phyloP scores from a whole-genome alignment of 192 early-diverging fungal genomes.

The Backusella tuberculispora region DNA sequence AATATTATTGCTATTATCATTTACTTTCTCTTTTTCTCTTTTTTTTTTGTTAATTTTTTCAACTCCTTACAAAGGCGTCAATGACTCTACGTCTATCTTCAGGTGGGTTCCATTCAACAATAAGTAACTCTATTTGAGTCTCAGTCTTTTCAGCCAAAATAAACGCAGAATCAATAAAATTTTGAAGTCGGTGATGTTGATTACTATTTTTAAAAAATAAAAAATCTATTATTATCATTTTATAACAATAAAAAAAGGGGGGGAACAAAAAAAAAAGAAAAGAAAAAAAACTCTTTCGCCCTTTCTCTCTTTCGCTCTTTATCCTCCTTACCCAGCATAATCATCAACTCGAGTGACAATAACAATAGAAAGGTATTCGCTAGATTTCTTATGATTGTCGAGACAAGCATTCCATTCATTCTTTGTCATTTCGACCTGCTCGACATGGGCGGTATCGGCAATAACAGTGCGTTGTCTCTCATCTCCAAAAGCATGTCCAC shows the following conservation, averaged over 20 bases:
- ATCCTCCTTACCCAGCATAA: constrained; percentile 44
- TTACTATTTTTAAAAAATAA: constrained; percentile 23
- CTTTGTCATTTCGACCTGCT: constrained; percentile 23
- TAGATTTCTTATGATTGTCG: constrained; percentile 17
- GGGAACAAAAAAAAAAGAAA: background rate
- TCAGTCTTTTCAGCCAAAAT: constrained; percentile 37
- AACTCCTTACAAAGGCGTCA: constrained; percentile 38
- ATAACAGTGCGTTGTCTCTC: background rate
- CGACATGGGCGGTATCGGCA: constrained; percentile 4
- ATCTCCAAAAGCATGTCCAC: background rate
- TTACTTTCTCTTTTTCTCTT: background rate
- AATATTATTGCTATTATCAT: background rate
- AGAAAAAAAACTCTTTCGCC: no score
- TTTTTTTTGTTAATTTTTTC: constrained; percentile 9
- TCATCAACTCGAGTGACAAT: constrained; percentile 44
- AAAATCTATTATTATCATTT: background rate
- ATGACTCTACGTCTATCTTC: constrained; percentile 31
- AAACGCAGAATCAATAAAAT: constrained; percentile 41
- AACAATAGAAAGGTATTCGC: constrained; percentile 39
- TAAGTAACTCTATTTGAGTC: constrained; percentile 38
- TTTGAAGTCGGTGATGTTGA: constrained; percentile 42
- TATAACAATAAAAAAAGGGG: background rate
- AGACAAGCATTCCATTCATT: constrained; percentile 33
- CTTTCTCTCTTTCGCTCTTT: no score
- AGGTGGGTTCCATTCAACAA: constrained; percentile 46